Conservation (phyloP, 345 rosid species). For the Eucalyptus coolabah region DNA sequence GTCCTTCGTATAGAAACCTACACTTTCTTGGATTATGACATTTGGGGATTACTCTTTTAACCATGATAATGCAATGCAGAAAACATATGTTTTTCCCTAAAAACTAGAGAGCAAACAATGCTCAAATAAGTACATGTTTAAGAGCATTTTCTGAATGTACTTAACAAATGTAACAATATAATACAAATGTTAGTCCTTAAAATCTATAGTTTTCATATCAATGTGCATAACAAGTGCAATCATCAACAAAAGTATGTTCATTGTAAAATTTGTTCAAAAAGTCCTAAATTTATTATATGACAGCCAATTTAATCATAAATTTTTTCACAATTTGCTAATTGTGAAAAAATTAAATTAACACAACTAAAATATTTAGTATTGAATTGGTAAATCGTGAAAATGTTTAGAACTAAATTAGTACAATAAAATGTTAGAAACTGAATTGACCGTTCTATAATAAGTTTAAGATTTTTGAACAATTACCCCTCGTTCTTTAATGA, state of each 20-base stretch:
- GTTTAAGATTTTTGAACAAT: too few species aligned
- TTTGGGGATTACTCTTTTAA: neutral
- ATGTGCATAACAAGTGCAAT: neutral
- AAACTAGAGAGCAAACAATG: neutral
- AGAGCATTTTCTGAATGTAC: neutral
- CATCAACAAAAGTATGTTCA: neutral
- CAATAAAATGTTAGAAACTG: too few species aligned
- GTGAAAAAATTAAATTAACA: neutral
- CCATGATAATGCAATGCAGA: neutral
- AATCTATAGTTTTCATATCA: neutral
- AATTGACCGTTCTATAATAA: too few species aligned
- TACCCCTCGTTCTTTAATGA: too few species aligned
- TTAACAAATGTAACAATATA: neutral
- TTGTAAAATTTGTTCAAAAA: neutral
- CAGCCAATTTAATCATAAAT: too few species aligned
- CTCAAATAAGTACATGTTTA: neutral
- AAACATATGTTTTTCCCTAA: neutral
- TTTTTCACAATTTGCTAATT: too few species aligned
- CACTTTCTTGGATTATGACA: neutral
- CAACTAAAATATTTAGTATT: neutral
- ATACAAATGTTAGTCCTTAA: neutral
- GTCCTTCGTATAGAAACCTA: neutral
- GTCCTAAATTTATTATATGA: too few species aligned
- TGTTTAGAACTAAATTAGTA: neutral
- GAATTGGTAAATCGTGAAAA: neutral